A percentile compares a stretch with the other conserved stretches of the same genome.
Evolutionary conservation across 2,329 filamentous ascomycete species (phyloP).

Genomic region (Atkinsonella hypoxylon): DNA sequence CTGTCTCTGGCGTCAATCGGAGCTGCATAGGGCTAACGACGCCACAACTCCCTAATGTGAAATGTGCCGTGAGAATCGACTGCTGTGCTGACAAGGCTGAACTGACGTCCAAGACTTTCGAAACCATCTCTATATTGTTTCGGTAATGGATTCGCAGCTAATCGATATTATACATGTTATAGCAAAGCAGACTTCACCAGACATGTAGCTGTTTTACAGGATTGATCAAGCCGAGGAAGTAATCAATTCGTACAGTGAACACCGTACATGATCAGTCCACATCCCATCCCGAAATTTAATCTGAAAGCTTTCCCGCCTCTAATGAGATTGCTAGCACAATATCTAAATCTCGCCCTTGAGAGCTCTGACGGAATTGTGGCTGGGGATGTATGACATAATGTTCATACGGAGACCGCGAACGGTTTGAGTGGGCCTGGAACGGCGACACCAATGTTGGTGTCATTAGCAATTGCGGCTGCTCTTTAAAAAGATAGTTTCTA

Average conservation of each 20-base stretch:
- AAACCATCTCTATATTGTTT: background rate
- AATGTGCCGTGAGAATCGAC: background rate
- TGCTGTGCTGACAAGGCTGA: background rate
- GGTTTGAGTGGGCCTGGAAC: background rate
- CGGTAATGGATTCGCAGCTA: background rate
- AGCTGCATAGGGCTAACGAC: background rate
- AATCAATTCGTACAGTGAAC: no score
- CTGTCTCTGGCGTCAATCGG: constrained; percentile 1
- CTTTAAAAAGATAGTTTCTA: background rate
- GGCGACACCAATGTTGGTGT: background rate
- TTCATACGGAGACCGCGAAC: background rate
- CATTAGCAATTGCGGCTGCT: background rate
- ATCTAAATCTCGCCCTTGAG: background rate
- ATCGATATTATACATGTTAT: no score
- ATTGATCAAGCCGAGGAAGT: no score
- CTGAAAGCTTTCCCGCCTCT: no score
- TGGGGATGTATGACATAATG: background rate
- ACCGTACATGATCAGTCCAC: no score
- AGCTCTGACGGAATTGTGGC: background rate
- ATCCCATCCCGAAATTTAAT: no score
- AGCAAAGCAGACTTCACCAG: no score
- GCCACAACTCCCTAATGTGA: no score
- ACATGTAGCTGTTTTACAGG: no score
- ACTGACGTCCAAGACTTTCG: constrained; percentile 5
- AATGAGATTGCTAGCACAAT: no score